phyloP scores from a whole-genome alignment of 2,329 filamentous ascomycete species.

The Exophiala sp. region DNA sequence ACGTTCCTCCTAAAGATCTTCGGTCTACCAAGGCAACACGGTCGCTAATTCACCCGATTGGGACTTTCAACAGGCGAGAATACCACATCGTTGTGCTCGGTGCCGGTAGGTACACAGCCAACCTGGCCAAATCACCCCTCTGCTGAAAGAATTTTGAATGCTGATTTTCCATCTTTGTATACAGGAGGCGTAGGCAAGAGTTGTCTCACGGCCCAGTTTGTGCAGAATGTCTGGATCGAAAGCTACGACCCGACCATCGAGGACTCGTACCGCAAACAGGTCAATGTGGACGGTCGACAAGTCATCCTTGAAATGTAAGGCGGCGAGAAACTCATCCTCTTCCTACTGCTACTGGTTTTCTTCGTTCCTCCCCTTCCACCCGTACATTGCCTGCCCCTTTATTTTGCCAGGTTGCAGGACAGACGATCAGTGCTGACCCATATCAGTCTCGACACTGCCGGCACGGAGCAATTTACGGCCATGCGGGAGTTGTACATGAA shows the following conservation, averaged over 20 bases:
- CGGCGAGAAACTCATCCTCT: neutral
- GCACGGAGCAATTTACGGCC: constrained; percentile 75
- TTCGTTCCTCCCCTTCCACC: constrained; percentile 86
- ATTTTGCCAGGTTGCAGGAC: constrained; percentile 42
- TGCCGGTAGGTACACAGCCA: constrained; percentile 52
- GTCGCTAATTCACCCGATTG: neutral
- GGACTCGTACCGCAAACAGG: constrained; percentile 81
- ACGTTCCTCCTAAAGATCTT: neutral
- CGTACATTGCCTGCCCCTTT: constrained; percentile 56
- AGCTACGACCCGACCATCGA: constrained; percentile 85
- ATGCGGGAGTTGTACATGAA: constrained; percentile 82
- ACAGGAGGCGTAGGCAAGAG: constrained; percentile 86
- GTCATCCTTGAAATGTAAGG: constrained; percentile 81
- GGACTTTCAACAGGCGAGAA: constrained; percentile 54
- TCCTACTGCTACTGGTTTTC: constrained; percentile 22
- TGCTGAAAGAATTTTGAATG: constrained; percentile 1
- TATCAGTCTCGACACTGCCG: constrained; percentile 73
- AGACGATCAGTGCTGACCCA: constrained; percentile 74
- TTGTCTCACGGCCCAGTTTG: constrained; percentile 87
- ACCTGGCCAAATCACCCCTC: constrained; percentile 12
- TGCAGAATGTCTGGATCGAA: constrained; percentile 91
- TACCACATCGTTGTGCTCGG: constrained; percentile 78
- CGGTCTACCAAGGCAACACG: neutral
- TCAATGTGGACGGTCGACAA: constrained; percentile 83
- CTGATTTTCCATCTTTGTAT: too few species aligned